A percentile compares a stretch with the other conserved stretches of the same genome.
Conservation (phyloP, 2,329 filamentous ascomycete genomes). For the Penicillium digitatum region DNA sequence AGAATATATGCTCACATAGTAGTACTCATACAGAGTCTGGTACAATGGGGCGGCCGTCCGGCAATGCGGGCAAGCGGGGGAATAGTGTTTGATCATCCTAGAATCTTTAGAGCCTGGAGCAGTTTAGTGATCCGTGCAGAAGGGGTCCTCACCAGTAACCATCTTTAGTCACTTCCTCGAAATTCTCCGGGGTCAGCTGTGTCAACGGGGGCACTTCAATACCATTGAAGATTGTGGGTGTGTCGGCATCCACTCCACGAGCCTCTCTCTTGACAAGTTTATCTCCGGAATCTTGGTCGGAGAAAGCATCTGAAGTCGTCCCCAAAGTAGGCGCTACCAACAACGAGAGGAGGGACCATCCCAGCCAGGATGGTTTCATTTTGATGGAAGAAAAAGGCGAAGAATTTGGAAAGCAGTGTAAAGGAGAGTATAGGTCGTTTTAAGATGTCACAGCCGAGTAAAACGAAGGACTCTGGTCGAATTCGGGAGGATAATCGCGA, state of each 20-base stretch:
- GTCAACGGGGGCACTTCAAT: constrained; percentile 50
- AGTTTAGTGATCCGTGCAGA: not conserved
- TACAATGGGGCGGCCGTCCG: constrained; percentile 73
- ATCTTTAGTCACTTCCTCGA: constrained; percentile 48
- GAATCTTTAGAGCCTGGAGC: constrained; percentile 14
- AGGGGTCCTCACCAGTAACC: constrained; percentile 48
- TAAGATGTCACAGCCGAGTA: not conserved
- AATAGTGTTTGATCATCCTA: constrained; percentile 54
- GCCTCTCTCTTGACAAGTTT: constrained; percentile 30
- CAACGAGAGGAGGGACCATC: constrained; percentile 38
- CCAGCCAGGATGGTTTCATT: constrained; percentile 39
- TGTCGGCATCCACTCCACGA: constrained; percentile 17
- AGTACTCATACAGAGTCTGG: constrained; percentile 93
- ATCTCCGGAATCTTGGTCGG: constrained; percentile 15
- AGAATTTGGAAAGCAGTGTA: constrained; percentile 6
- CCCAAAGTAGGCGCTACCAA: constrained; percentile 35
- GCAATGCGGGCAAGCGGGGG: constrained; percentile 64
- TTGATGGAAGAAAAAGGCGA: constrained; percentile 21
- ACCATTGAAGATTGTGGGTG: constrained; percentile 46
- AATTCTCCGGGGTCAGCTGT: constrained; percentile 47
- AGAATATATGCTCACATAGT: constrained; percentile 49
- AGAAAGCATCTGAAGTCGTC: constrained; percentile 21
- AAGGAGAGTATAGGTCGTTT: constrained; percentile 11
- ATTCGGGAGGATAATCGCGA: constrained; percentile 15
- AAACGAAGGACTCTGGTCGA: constrained; percentile 25